Base-by-base conservation (phyloP, 306 rosid species). In the Glycine latifolia region DNA sequence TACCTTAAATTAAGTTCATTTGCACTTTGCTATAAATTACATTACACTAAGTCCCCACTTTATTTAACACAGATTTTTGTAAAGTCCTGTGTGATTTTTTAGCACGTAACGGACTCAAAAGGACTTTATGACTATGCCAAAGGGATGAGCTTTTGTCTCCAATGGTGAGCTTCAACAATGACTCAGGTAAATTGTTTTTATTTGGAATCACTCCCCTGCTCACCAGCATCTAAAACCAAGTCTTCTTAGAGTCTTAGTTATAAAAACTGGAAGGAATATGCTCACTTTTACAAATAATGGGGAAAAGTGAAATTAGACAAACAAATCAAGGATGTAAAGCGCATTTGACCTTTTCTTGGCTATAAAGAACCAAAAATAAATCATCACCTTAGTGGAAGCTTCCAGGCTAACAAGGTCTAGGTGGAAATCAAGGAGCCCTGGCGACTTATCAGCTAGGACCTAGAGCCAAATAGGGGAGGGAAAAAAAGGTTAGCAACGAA, bases 401-500 rank as follows among this genome's bases (percentile, higher is more conserved):
- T 96, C 99, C 83, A 94, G 77, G 86, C 92, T 94, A 71, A 86
- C 86, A 86, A 96, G 94, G 81, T 96, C 97, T 83, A 66, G 74
- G 84, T 92, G 94, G 88, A 96, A 92, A 85, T 91, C 95, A 85
- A 96, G 97, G 67, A 96, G 98, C 83, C 87, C 88, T 0, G 95
- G 90, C 15, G 98, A 93, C 85, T 84, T 92, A 33, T 89, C 89
- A 75, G 99, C 98, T 67, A 96, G 89, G 79, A 86, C 89, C 98
- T 96, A 84, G 67, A 63, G 26, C 54, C 50, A 78, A 61, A 85
- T 81, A 33, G n/a, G 48, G 10, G 41, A 44, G 20, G 61, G 54
- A 2, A 20, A 65, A 43, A 75, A 55, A 47, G 71, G 71, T 70
- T 53, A 83, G 68, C 44, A 67, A 67, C 17, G 81, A 74, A 85